phyloP scores from a whole-genome alignment of 75 land plant species.

The Azolla pinnata region DNA sequence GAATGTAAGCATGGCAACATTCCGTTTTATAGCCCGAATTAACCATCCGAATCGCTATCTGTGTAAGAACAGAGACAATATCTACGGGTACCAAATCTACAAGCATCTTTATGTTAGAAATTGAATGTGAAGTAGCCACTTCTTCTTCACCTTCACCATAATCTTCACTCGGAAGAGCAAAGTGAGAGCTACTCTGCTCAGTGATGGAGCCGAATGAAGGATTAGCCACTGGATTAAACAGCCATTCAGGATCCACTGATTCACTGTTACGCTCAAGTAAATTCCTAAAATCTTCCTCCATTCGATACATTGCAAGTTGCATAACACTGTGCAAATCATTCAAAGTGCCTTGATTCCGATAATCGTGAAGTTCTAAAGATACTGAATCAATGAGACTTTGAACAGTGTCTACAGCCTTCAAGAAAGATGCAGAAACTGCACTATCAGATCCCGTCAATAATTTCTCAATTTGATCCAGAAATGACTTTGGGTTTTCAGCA shows the following conservation, averaged over 20 bases:
- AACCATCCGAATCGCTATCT: slow-evolving; percentile 51
- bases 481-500: background rate
- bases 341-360: slow-evolving; percentile 11
- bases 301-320: slow-evolving; percentile 48
- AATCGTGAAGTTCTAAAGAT: slow-evolving; percentile 7
- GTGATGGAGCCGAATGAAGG: slow-evolving; percentile 31
- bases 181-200: slow-evolving; percentile 17
- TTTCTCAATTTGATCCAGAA: slow-evolving; percentile 1
- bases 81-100: slow-evolving; percentile 35
- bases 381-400: slow-evolving; percentile 20
- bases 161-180: slow-evolving; percentile 17
- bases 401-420: slow-evolving; percentile 34
- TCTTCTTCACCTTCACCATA: slow-evolving; percentile 15
- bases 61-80: slow-evolving; percentile 31
- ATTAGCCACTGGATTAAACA: slow-evolving; percentile 15
- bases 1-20: slow-evolving; percentile 41
- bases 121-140: slow-evolving; percentile 10
- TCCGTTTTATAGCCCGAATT: slow-evolving; percentile 35
- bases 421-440: slow-evolving; percentile 14
- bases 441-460: background rate
- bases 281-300: slow-evolving; percentile 56
- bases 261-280: slow-evolving; percentile 33
- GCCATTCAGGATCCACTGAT: slow-evolving; percentile 49
- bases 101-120: slow-evolving; percentile 18
- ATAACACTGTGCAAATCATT: slow-evolving; percentile 30